These are phyloP conservation scores for Capsicum baccatum DNA, from an alignment of 257 asterid species.

Conservation along the genomic window DNA sequence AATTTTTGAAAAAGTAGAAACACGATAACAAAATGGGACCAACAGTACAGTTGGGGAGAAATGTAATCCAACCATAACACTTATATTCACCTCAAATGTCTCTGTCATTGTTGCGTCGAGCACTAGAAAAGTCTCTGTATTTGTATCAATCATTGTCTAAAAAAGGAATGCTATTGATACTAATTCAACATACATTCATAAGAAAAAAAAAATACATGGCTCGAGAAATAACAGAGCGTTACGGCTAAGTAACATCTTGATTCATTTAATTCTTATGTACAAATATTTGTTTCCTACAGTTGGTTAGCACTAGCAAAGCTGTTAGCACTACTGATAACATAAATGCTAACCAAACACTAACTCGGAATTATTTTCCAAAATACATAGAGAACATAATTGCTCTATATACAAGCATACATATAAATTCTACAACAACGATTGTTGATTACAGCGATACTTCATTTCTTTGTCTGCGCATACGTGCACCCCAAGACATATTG, in stretches of 20 bases:
- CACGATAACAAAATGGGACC: not conserved
- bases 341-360: slow-evolving; percentile 7
- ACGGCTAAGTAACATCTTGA: not conserved
- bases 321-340: not conserved
- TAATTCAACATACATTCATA: not conserved
- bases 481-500: slow-evolving; percentile 77
- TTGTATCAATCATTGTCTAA: not conserved
- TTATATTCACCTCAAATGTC: too few species aligned
- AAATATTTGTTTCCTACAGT: not conserved
- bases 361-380: not conserved
- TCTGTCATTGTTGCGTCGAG: not conserved
- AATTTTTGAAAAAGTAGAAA: not conserved
- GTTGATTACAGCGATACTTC: slow-evolving; percentile 37
- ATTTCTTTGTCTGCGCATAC: slow-evolving; percentile 63
- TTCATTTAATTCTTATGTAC: not conserved
- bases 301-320: not conserved
- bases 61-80: too few species aligned
- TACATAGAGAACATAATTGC: not conserved
- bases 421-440: not conserved
- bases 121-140: not conserved
- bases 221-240: not conserved
- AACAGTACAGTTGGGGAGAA: not conserved
- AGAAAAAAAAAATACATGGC: not conserved
- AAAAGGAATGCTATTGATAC: not conserved
- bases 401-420: slow-evolving; percentile 7